Conservation (phyloP, 805 yeast genomes). For the Candida vaughaniae region DNA sequence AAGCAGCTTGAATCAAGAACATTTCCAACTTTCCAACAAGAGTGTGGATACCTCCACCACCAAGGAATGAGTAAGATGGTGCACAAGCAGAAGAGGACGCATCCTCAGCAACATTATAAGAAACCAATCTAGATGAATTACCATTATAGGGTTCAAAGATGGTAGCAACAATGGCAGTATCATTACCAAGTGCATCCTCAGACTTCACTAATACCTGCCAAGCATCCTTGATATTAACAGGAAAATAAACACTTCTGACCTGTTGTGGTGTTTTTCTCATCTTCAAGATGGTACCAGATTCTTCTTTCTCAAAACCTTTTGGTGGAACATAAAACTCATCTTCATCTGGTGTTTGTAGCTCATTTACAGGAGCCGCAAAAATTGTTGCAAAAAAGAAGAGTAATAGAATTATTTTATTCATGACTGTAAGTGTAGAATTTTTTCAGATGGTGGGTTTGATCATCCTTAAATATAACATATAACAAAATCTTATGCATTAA, state of each 20-base stretch:
- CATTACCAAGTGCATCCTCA: conserved; percentile 23
- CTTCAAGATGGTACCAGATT: conserved; percentile 23
- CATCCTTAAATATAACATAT: too few relatives aligned
- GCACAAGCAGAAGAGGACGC: conserved; percentile 23
- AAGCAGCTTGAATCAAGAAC: conserved; percentile 17
- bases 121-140: conserved; percentile 22
- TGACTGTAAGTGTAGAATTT: too few relatives aligned
- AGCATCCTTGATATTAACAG: conserved; percentile 19
- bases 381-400: conserved; percentile 7
- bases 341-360: conserved; percentile 12
- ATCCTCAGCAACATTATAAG: conserved; percentile 31
- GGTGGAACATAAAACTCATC: conserved; percentile 28
- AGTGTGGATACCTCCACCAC: conserved; percentile 17
- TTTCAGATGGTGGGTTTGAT: too few relatives aligned
- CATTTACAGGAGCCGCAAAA: conserved; percentile 9
- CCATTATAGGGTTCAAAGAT: conserved; percentile 28
- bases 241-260: conserved; percentile 17
- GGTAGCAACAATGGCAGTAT: conserved; percentile 24
- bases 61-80: conserved; percentile 23
- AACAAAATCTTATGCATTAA: conserved; percentile 3
- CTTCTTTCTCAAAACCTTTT: conserved; percentile 16
- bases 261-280: conserved; percentile 19
- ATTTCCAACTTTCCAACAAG: conserved; percentile 18
- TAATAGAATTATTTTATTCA: not conserved
- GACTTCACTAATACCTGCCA: conserved; percentile 25